Base-by-base conservation (phyloP, 331 rosid species). In the Malus hybrid region DNA sequence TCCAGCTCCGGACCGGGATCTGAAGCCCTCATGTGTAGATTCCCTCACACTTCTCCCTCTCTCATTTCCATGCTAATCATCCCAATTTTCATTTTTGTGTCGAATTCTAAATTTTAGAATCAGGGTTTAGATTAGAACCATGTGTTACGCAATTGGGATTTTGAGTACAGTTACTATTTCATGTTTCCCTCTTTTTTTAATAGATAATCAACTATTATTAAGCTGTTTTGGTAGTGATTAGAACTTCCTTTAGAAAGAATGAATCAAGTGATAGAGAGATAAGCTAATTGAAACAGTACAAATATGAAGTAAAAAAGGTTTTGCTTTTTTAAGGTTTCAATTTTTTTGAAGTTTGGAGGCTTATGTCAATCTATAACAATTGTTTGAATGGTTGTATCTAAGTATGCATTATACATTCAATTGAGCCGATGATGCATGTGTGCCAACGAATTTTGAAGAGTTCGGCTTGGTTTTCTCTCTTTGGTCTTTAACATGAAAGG, bases 1-100 rank as follows among this genome's bases (percentile, higher is more conserved):
- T 81, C 93, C 71, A 96, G 97, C 36, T 81, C 87, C 33, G 97
- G 97, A 46, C 97, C 89, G 13, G 97, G 99, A 77, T 92, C 97
- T 76, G 97, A 94, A 85, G 96, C 97, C 5, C 80, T 92, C 55
- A 90, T 94, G 97, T 97, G 97, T 94, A 24, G 5, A 5, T 31
- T 54, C 18, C 22, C 19, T 34, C 72, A 10, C 69, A 27, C 29
- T 52, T 39, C 61, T 56, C 61, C 54, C 14, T 16, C 28, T 5
- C 46, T 39, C 13, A 63, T 67, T 16, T 22, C 46, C 34, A 5
- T 27, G 65, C 18, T 62, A 5, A 12, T 60, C 64, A 18, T 61
- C 6, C 28, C 24, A 31, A 11, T 46, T 56, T 73, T 64, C 1
- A 28, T 18, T 56, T 19, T 5, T 44, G 22, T 19, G 29, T 54